These are phyloP conservation scores for Termitomyces titanicus DNA, from an alignment of 768 basidiomycete species.

Conservation along the genomic window DNA sequence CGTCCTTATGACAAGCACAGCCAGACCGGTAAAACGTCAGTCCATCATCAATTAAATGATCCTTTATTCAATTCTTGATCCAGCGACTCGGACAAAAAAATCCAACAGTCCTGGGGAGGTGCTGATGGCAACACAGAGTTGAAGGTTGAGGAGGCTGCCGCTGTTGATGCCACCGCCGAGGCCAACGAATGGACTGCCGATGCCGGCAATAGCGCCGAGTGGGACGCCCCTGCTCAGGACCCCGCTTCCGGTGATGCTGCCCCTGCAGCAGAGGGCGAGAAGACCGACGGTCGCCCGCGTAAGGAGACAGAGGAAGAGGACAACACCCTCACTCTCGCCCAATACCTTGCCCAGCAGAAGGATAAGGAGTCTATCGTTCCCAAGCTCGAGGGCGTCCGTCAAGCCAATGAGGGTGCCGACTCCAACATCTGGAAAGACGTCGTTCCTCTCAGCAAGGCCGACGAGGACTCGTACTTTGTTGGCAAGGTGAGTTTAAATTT, in stretches of 20 bases:
- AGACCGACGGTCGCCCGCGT: constrained; percentile 35
- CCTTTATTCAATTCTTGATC: constrained; percentile 10
- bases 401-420: constrained; percentile 79
- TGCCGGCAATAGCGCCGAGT: constrained; percentile 46
- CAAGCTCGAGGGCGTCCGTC: constrained; percentile 73
- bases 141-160: constrained; percentile 74
- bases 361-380: constrained; percentile 60
- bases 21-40: constrained; percentile 79
- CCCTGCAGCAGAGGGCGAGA: constrained; percentile 37
- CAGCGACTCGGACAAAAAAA: constrained; percentile 93
- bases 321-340: constrained; percentile 90
- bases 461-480: constrained; percentile 79
- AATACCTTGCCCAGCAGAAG: constrained; percentile 84
- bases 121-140: constrained; percentile 85
- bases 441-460: constrained; percentile 63
- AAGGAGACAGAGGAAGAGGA: constrained; percentile 80
- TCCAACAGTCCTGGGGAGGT: constrained; percentile 93
- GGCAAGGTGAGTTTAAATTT: constrained; percentile 71
- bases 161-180: constrained; percentile 64
- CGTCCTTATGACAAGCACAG: constrained; percentile 86
- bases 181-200: constrained; percentile 44
- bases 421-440: constrained; percentile 69
- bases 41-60: constrained; percentile 12
- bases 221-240: constrained; percentile 30
- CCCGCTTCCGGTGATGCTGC: constrained; percentile 24